These are phyloP conservation scores for Rosa persica DNA, from an alignment of 306 rosid species.

Conservation along the genomic window DNA sequence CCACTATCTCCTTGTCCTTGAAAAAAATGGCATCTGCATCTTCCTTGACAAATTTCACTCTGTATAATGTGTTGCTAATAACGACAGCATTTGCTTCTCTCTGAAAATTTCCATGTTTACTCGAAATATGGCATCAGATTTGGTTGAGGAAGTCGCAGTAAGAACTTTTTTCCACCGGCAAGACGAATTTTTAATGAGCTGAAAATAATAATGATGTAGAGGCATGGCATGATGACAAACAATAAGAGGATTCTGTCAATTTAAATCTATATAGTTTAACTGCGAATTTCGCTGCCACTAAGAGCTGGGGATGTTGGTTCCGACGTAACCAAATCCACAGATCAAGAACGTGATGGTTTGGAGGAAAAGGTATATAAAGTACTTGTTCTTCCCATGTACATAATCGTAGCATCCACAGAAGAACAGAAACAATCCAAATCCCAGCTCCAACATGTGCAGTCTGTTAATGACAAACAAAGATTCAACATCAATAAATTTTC, in stretches of 20 bases:
- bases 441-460: slow-evolving; percentile 78
- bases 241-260: slow-evolving; percentile 25
- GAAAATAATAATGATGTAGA: no score
- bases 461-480: slow-evolving; percentile 42
- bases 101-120: slow-evolving; percentile 27
- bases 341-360: slow-evolving; percentile 80
- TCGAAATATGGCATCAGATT: slow-evolving; percentile 24
- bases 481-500: slow-evolving; percentile 12
- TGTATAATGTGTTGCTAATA: slow-evolving; percentile 34
- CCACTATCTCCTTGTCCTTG: slow-evolving; percentile 44
- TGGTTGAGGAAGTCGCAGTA: slow-evolving; percentile 26
- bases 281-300: slow-evolving; percentile 15
- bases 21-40: slow-evolving; percentile 29
- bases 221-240: slow-evolving; percentile 28
- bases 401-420: slow-evolving; percentile 93
- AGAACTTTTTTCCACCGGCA: slow-evolving; percentile 28
- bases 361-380: slow-evolving; percentile 90
- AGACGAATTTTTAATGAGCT: slow-evolving; percentile 34
- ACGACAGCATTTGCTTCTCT: slow-evolving; percentile 12
- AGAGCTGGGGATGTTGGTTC: slow-evolving; percentile 83
- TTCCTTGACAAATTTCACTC: slow-evolving; percentile 35
- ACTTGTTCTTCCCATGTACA: slow-evolving; percentile 87
- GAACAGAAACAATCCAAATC: slow-evolving; percentile 87
- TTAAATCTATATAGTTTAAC: slow-evolving; percentile 5
- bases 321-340: slow-evolving; percentile 89